Conservation (phyloP, 768 basidiomycete species). For the Mrakia gelida region DNA sequence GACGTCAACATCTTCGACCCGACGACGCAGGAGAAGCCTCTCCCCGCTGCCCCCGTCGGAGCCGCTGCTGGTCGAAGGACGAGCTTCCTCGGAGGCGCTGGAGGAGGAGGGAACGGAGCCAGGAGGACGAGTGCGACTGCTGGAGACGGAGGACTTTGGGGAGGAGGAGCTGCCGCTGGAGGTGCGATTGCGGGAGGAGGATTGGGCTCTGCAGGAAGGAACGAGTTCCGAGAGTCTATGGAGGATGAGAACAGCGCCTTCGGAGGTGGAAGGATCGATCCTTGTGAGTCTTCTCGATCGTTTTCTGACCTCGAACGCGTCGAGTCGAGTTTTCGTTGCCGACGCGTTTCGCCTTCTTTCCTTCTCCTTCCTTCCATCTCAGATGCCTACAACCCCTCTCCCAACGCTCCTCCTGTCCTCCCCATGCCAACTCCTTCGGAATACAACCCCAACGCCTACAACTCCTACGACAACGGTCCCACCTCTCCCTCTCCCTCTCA, state of each 20-base stretch:
- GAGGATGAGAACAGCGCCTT: constrained; percentile 3
- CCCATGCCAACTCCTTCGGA: not conserved
- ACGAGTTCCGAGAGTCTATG: not conserved
- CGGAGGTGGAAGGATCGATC: constrained; percentile 11
- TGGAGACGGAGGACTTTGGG: not conserved
- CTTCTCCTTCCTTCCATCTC: not conserved
- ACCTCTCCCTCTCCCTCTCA: not conserved
- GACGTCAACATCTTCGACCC: not conserved
- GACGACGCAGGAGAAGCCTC: not conserved
- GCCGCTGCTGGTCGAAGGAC: not conserved
- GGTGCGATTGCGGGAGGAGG: not conserved
- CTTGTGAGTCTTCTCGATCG: not conserved
- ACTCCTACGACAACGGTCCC: not conserved
- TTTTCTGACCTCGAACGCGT: not conserved
- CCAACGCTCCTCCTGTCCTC: not conserved
- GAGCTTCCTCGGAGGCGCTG: not conserved
- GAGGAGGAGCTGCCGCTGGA: not conserved
- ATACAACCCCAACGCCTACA: not conserved
- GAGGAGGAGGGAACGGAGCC: not conserved
- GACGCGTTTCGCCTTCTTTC: not conserved
- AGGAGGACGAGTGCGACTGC: not conserved
- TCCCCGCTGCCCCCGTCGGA: not conserved
- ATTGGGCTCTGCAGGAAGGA: not conserved
- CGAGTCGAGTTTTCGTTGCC: no score
- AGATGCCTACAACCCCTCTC: constrained; percentile 5